phyloP scores from a whole-genome alignment of 306 rosid genomes.

The Prunus mongolica region DNA sequence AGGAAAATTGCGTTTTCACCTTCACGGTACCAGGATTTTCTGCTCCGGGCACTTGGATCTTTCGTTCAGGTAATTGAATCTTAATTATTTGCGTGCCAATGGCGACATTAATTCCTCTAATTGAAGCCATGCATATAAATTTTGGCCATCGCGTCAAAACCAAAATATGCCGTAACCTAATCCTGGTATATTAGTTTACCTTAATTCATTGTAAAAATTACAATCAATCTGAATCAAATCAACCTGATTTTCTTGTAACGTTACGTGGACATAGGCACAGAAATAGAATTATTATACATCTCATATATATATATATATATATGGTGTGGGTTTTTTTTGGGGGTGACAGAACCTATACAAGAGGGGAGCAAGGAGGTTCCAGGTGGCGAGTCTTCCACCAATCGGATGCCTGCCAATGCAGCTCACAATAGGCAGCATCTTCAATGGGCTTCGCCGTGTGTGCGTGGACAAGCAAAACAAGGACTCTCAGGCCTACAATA shows the following conservation, averaged over 20 bases:
- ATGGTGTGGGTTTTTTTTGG: not conserved
- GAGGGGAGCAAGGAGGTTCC: slow-evolving; percentile 33
- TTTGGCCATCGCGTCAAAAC: no score
- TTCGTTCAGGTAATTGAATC: slow-evolving; percentile 26
- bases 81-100: no score
- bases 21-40: slow-evolving; percentile 26
- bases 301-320: no score
- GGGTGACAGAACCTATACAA: slow-evolving; percentile 18
- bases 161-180: no score
- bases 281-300: no score
- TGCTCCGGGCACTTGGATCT: slow-evolving; percentile 23
- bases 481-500: slow-evolving; percentile 32
- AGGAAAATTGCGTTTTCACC: not conserved
- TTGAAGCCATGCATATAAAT: no score
- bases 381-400: slow-evolving; percentile 46
- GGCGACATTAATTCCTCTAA: not conserved
- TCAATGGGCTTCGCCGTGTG: slow-evolving; percentile 19
- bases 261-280: no score
- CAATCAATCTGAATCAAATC: no score
- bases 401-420: slow-evolving; percentile 42
- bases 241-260: no score
- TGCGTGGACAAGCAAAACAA: slow-evolving; percentile 27
- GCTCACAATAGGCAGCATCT: slow-evolving; percentile 11
- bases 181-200: no score
- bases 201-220: no score